A percentile compares a stretch with the other conserved stretches of the same genome.
phyloP scores from a whole-genome alignment of 2,329 filamentous ascomycete genomes.

The Macrophomina phaseolina region DNA sequence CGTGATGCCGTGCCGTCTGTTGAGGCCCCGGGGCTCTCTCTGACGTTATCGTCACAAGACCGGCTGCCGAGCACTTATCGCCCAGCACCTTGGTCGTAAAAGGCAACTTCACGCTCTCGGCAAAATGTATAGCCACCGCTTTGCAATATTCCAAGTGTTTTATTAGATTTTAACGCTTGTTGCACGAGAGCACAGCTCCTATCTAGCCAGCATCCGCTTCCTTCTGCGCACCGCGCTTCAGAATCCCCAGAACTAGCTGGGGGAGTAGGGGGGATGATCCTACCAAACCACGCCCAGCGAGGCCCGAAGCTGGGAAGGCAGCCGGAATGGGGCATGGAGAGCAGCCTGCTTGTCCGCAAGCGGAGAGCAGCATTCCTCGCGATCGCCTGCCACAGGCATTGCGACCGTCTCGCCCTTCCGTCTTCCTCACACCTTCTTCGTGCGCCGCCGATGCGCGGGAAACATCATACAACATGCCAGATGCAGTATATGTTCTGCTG shows the following conservation, averaged over 20 bases:
- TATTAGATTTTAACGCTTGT: conserved; percentile 29
- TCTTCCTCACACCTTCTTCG: conserved; percentile 31
- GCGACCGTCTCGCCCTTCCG: conserved; percentile 13
- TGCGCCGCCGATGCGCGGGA: conserved; percentile 33
- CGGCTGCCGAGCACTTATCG: background rate
- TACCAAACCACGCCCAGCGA: conserved; percentile 26
- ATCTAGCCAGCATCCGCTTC: conserved; percentile 26
- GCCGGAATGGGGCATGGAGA: background rate
- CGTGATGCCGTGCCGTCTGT: background rate
- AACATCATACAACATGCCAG: conserved; percentile 46
- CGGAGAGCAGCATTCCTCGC: conserved; percentile 20
- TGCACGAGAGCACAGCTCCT: conserved; percentile 20
- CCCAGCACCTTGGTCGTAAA: background rate
- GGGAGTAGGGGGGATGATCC: conserved; percentile 27
- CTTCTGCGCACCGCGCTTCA: conserved; percentile 1
- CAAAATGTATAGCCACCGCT: background rate
- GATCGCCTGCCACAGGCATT: conserved; percentile 23
- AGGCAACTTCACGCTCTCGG: background rate
- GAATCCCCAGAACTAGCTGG: conserved; percentile 16
- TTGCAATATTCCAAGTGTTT: conserved; percentile 27
- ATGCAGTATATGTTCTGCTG: conserved; percentile 39
- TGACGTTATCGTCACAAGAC: conserved; percentile 27
- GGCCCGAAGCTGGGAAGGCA: conserved; percentile 19
- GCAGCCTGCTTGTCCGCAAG: conserved; percentile 24
- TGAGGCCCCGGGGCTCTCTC: background rate